Base-by-base conservation (phyloP, 2,329 filamentous ascomycete species). In the Blastomyces parvus region DNA sequence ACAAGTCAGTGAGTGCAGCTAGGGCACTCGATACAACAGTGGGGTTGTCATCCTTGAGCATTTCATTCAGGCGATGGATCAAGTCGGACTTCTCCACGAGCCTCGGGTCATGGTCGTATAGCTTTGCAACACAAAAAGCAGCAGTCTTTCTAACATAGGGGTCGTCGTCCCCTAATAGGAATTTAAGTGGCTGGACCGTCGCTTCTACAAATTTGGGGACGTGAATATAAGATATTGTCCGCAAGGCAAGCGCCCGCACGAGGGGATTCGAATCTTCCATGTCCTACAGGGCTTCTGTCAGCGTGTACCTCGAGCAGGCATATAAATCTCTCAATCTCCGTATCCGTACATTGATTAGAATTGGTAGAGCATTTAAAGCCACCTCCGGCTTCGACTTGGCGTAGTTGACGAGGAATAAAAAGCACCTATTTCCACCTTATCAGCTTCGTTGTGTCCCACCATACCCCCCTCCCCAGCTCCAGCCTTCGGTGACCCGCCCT, bases 131-230 rank as follows among this genome's bases (percentile, higher is more conserved):
- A 70, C 90, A 95, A 74, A 95, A 96, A 2, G 93, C 92, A 2
- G 94, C 93, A 2, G 94, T 97, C 77, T 99, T 99, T 68, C 94
- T 90, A 33, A 99, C 94, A 73, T 99, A 99, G 2, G 94, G 93
- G 73, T 99, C 94, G 53, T 85, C 74, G 73, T 99, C 94, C 73
- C 86, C 86, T 66, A 99, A 84, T 59, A 97, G 82, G 61, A 84
- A 83, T 78, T 93, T 95, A 62, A 96, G 85, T 38, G 94, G 86
- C 13, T 88, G 87, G 4, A 97, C 86, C 0, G 91, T 95, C 14
- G 91, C 89, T 77, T 96, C 90, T 70, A 97, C 91, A 73, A 95
- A 99, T 74, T 99, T 92, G 68, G 89, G 87, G 56, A 99, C 94
- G 74, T 99, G 93, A 67, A 99, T 88, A 74, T 99, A 99, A 14